Evolutionary conservation across 2,329 filamentous ascomycete genomes (phyloP).

Genomic region (Paraphoma chrysanthemicola): DNA sequence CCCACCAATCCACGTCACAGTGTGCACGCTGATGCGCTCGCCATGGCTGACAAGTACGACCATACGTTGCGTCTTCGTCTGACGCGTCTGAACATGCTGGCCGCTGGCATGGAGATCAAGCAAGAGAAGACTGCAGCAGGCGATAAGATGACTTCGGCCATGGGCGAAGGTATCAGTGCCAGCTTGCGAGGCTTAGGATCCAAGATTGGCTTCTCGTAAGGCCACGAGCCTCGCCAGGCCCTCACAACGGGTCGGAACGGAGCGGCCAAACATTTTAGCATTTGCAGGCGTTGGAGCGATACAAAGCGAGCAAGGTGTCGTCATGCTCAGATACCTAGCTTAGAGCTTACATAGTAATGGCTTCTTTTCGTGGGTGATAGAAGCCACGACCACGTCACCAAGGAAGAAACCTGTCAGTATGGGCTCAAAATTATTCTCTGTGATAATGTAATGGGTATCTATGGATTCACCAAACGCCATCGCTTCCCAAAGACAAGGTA

Average conservation of each 20-base stretch:
- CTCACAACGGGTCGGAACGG: neutral
- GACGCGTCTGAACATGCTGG: constrained; percentile 76
- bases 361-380: neutral
- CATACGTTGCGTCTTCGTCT: constrained; percentile 77
- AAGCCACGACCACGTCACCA: too few species aligned
- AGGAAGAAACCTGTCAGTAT: neutral
- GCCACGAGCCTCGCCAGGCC: neutral
- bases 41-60: constrained; percentile 74
- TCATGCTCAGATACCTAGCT: too few species aligned
- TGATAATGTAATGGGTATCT: neutral
- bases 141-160: constrained; percentile 17
- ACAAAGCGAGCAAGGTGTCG: neutral
- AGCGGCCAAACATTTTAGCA: neutral
- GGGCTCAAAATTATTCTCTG: neutral
- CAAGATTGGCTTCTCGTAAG: constrained; percentile 39
- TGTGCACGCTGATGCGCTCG: constrained; percentile 74
- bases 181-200: constrained; percentile 36
- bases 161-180: constrained; percentile 31
- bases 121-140: constrained; percentile 26
- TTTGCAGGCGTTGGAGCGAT: constrained; percentile 3
- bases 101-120: constrained; percentile 75
- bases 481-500: neutral
- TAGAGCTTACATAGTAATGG: too few species aligned
- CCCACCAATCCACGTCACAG: constrained; percentile 69
- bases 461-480: neutral